Evolutionary conservation across 2,329 filamentous ascomycete species (phyloP), one percentile per base, ranked within the genome.

Genomic region (Whalleya microplaca): DNA sequence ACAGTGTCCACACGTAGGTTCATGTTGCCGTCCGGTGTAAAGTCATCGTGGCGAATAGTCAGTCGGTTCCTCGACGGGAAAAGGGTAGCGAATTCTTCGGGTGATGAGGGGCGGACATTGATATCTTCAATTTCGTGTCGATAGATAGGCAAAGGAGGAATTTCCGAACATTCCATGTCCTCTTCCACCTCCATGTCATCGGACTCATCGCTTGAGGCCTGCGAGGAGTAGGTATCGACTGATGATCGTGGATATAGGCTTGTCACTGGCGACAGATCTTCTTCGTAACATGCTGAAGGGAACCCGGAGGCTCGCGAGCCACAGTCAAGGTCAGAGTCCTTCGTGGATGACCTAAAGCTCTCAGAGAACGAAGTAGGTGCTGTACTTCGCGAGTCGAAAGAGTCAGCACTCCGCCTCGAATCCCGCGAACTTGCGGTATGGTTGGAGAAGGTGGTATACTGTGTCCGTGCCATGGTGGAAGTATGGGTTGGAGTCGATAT

Each of bases 11-110:
- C 82, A 29, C 93, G 88, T 55, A 99, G 81, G 71, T 98, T 98
- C 92, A 97, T 96, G 79, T 97, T 96, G 37, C 94, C 94, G 71
- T 99, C 94, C 3, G 88, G 76, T 0, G 92, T 95, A 47, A 91
- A 86, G 74, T 97, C 92, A 71, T 98, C 95, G 71, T 98, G 94
- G 23, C 90, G 86, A 69, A 99, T 92, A 37, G 85, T 85, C 50
- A 98, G 78, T 53, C 90, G 85, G 71, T 92, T 86, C 64, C 88
- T 83, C 8, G 93, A 96, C 10, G 95, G 94, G 72, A 97, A 99
- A 51, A 96, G 83, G 51, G 87, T 83, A 21, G 87, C 88, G 72
- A 98, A 98, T 64, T 93, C 88, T 56, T 88, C 81, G 2, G 94
- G 89, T 1, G 88, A 93, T 1, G 92, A 91, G 10, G 92, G 84